These are phyloP conservation scores for Incumbomyces lentus DNA, from an alignment of 2,329 filamentous ascomycete genomes.

Conservation along the genomic window DNA sequence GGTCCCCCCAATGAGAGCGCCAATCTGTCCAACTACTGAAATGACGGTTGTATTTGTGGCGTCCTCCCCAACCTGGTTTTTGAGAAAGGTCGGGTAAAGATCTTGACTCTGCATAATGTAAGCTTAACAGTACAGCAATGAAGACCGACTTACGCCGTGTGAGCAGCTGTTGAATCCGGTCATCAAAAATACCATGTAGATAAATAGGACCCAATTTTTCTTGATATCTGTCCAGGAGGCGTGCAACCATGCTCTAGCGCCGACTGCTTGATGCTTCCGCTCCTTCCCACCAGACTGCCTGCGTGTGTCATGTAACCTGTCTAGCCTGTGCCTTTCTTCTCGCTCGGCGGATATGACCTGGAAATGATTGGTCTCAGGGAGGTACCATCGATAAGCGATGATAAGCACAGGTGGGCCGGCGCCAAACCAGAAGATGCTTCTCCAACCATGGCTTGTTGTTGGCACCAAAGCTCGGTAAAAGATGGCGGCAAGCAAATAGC, in stretches of 20 bases:
- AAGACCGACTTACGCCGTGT: conserved; percentile 21
- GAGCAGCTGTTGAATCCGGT: conserved; percentile 28
- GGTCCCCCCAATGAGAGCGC: conserved; percentile 27
- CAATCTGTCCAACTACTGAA: conserved; percentile 27
- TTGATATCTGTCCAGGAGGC: too few relatives aligned
- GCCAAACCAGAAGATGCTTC: conserved; percentile 80
- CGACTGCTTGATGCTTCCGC: conserved; percentile 16
- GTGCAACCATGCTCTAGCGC: too few relatives aligned
- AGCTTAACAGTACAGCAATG: neutral
- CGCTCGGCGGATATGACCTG: conserved; percentile 22
- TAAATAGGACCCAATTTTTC: too few relatives aligned
- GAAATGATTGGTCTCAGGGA: conserved; percentile 71
- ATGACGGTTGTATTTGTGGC: conserved; percentile 26
- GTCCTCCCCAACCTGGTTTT: conserved; percentile 25
- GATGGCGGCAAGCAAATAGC: conserved; percentile 48
- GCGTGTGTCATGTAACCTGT: neutral
- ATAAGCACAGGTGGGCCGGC: conserved; percentile 68
- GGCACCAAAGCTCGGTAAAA: conserved; percentile 42
- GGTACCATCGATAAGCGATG: conserved; percentile 63
- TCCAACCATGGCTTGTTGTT: conserved; percentile 69
- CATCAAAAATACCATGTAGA: too few relatives aligned
- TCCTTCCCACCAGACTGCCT: too few relatives aligned
- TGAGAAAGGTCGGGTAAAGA: conserved; percentile 33
- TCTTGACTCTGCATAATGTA: conserved; percentile 22
- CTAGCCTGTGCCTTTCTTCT: conserved; percentile 7